A percentile compares a stretch with the other conserved stretches of the same genome.
Evolutionary conservation across 805 yeast genomes (phyloP).

Genomic region (Clavispora vitiphila): DNA sequence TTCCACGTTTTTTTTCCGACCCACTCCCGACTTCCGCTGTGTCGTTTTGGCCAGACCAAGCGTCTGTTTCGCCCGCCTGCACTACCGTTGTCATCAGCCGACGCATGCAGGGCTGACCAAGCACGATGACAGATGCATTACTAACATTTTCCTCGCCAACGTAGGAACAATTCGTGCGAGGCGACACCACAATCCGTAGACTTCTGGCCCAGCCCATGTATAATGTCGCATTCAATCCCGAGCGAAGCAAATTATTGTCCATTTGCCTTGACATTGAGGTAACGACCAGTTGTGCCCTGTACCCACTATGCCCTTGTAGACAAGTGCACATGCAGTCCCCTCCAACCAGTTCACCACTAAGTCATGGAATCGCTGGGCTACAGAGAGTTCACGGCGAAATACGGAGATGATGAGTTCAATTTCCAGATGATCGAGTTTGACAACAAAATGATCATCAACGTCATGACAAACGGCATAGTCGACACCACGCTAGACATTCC

Average conservation of each 20-base stretch:
- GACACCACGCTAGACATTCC: conserved; percentile 46
- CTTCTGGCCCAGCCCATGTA: too few species aligned
- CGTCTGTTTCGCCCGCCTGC: too few species aligned
- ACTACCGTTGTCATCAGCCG: not conserved
- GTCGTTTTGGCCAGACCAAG: too few species aligned
- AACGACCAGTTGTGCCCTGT: too few species aligned
- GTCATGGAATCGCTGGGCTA: not conserved
- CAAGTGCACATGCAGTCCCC: not conserved
- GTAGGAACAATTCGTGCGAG: not conserved
- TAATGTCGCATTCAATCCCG: too few species aligned
- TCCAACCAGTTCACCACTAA: not conserved
- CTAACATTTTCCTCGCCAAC: not conserved
- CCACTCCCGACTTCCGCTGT: too few species aligned
- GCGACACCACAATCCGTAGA: too few species aligned
- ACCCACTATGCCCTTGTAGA: too few species aligned
- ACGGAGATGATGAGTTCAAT: conserved; percentile 4
- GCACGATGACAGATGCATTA: not conserved
- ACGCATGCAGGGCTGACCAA: not conserved
- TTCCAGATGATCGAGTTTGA: conserved; percentile 28
- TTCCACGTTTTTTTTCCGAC: too few species aligned
- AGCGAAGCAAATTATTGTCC: too few species aligned
- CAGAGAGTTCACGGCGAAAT: conserved; percentile 3
- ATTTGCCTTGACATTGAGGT: too few species aligned
- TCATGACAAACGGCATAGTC: conserved; percentile 41
- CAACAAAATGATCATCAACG: conserved; percentile 35